Conservation (phyloP, 2,329 filamentous ascomycete species). For the Colletotrichum spaethianum region DNA sequence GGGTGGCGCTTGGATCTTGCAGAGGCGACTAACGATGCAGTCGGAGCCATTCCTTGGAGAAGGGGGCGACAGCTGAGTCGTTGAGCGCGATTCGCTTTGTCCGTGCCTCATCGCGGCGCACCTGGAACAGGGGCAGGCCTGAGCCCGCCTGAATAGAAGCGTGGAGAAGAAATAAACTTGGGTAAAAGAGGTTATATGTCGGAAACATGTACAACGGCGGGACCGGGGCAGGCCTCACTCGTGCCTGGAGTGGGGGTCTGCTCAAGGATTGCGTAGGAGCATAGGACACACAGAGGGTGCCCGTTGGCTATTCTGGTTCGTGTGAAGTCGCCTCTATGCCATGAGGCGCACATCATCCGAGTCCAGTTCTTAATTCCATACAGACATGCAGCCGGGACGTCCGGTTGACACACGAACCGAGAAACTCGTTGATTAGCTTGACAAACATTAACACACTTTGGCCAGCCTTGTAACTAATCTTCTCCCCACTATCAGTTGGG, state of each 20-base stretch:
- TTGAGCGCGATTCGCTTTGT: slow-evolving; percentile 15
- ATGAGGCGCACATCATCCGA: background rate
- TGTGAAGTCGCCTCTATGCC: background rate
- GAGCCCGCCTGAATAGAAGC: background rate
- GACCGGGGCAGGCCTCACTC: slow-evolving; percentile 5
- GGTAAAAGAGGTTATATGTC: background rate
- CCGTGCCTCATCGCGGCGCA: slow-evolving; percentile 25
- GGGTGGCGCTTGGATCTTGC: slow-evolving; percentile 18
- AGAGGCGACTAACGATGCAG: slow-evolving; percentile 7
- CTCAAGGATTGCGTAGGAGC: background rate
- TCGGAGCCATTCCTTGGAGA: slow-evolving; percentile 24
- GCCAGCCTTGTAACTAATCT: background rate
- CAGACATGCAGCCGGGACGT: background rate
- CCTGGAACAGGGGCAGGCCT: slow-evolving; percentile 23
- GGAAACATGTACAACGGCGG: slow-evolving; percentile 11
- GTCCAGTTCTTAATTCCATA: background rate
- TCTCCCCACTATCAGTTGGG: background rate
- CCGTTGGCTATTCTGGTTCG: slow-evolving; percentile 15
- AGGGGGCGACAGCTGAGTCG: slow-evolving; percentile 14
- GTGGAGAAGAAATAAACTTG: slow-evolving; percentile 32
- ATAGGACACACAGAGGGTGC: slow-evolving; percentile 6
- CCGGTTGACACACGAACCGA: slow-evolving; percentile 13
- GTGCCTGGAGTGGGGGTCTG: background rate
- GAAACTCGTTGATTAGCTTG: background rate
- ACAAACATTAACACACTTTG: background rate